A percentile compares a stretch with the other conserved stretches of the same genome.
Conservation (phyloP, 306 rosid species). For the Chamaecrista fasciculata region DNA sequence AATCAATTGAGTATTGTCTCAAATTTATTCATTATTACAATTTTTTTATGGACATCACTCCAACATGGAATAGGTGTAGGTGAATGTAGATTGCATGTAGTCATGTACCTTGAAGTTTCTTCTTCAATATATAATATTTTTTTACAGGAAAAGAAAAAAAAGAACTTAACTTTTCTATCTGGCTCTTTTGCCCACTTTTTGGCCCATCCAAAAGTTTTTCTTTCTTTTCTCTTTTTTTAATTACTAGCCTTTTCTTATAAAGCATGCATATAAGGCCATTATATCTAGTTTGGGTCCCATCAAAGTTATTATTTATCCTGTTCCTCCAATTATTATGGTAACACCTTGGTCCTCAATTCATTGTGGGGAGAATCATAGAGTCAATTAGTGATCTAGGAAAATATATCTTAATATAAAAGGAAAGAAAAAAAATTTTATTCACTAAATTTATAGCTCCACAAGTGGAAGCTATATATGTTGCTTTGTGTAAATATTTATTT, state of each 20-base stretch:
- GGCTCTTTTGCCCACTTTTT: conserved; percentile 27
- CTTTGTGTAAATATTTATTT: conserved; percentile 17
- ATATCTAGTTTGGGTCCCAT: neutral
- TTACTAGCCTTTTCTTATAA: neutral
- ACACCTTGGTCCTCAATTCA: conserved; percentile 29
- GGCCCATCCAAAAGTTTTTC: conserved; percentile 30
- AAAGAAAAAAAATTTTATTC: neutral
- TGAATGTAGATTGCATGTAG: no score
- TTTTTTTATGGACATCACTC: no score
- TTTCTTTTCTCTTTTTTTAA: neutral
- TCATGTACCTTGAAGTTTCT: no score
- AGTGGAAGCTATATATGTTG: conserved; percentile 24
- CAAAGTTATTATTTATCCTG: conserved; percentile 23
- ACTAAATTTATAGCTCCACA: neutral
- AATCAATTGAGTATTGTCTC: no score
- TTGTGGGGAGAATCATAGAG: conserved; percentile 38
- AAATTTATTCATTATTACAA: no score
- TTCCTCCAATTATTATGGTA: conserved; percentile 38
- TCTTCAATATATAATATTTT: no score
- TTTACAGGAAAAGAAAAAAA: no score
- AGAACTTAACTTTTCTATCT: conserved; percentile 17
- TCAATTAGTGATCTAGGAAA: conserved; percentile 18
- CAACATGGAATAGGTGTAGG: no score
- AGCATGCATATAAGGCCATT: conserved; percentile 16
- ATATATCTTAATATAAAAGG: neutral